Percentiles rank a stretch among this genome's conserved stretches.
Evolutionary conservation across 495 filamentous ascomycete genomes (phyloP).

Genomic region (Aspergillus conjunctus): DNA sequence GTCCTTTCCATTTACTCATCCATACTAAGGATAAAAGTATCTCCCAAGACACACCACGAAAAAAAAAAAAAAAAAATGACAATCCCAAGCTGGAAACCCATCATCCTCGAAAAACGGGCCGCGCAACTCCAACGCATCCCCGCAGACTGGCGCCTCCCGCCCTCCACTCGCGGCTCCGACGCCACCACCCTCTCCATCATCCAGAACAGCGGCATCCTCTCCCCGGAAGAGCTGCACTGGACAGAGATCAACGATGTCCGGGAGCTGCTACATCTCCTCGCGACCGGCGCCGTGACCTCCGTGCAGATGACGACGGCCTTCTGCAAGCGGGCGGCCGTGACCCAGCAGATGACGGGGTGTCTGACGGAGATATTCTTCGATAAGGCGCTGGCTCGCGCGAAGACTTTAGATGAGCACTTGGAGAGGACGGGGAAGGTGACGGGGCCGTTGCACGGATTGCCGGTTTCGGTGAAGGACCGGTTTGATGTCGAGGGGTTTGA

Average conservation of each 20-base stretch:
- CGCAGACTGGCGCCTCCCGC: conserved; percentile 35
- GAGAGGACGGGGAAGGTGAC: conserved; percentile 42
- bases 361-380: conserved; percentile 67
- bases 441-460: conserved; percentile 69
- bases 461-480: conserved; percentile 69
- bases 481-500: conserved; percentile 60
- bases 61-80: conserved; percentile 15
- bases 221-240: conserved; percentile 49
- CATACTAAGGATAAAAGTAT: neutral
- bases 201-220: conserved; percentile 39
- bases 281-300: conserved; percentile 45
- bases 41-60: neutral
- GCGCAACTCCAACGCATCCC: conserved; percentile 38
- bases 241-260: conserved; percentile 51
- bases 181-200: conserved; percentile 27
- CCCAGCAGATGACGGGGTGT: conserved; percentile 61
- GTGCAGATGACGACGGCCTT: conserved; percentile 58
- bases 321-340: conserved; percentile 58
- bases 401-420: conserved; percentile 45
- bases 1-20: neutral
- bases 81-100: conserved; percentile 22
- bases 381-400: conserved; percentile 44
- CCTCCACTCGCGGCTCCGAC: conserved; percentile 10
- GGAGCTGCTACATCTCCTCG: conserved; percentile 45
- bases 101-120: conserved; percentile 16